Conservation (phyloP, 2,329 filamentous ascomycete genomes). For the Metarhizium guizhouense region DNA sequence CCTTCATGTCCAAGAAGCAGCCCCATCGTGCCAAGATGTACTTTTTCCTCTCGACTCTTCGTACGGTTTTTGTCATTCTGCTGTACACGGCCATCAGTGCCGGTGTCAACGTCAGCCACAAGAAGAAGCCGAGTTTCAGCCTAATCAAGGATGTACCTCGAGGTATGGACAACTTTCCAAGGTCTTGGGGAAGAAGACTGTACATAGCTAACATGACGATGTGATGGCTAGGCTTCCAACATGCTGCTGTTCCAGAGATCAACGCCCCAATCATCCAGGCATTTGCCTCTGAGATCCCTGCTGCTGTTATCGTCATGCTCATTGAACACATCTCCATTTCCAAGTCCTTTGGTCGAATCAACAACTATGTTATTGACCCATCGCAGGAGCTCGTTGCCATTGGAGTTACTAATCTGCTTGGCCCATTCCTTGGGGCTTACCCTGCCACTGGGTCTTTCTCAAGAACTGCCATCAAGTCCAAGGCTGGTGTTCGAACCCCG, state of each 20-base stretch:
- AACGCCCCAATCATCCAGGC: constrained; percentile 50
- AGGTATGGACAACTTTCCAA: constrained; percentile 31
- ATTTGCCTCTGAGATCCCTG: constrained; percentile 59
- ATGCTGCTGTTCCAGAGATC: constrained; percentile 57
- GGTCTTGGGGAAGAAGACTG: background rate
- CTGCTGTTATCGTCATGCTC: constrained; percentile 66
- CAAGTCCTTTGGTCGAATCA: constrained; percentile 72
- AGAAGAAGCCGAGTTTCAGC: constrained; percentile 47
- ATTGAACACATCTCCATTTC: constrained; percentile 79
- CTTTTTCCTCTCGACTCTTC: constrained; percentile 71
- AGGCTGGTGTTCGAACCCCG: constrained; percentile 80
- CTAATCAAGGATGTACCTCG: constrained; percentile 62
- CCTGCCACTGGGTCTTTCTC: constrained; percentile 87
- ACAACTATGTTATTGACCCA: constrained; percentile 73
- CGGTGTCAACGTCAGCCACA: constrained; percentile 54
- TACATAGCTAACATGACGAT: background rate
- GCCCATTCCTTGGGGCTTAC: constrained; percentile 73
- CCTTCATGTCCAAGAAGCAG: constrained; percentile 54
- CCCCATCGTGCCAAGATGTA: constrained; percentile 59
- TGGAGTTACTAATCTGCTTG: constrained; percentile 64
- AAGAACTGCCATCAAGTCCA: constrained; percentile 88
- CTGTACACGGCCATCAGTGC: constrained; percentile 73
- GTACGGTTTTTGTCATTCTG: constrained; percentile 72
- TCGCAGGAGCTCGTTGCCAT: constrained; percentile 75
- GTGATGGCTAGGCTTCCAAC: constrained; percentile 48